phyloP scores from a whole-genome alignment of 192 early-diverging fungal species.

The Podila clonocystis region DNA sequence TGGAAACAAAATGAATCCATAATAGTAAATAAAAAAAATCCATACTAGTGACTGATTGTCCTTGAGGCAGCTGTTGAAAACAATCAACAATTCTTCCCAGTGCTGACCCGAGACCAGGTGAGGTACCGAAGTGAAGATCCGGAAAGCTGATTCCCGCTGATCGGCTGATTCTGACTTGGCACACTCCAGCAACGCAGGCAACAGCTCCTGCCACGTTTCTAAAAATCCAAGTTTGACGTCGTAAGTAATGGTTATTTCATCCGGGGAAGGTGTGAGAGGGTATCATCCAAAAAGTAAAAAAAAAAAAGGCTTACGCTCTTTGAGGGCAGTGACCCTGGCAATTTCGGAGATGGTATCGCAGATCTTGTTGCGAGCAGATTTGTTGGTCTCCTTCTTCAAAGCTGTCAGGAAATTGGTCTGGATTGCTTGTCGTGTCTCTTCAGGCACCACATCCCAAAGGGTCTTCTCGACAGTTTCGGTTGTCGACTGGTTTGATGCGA shows the following conservation, averaged over 20 bases:
- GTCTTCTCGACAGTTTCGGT: constrained; percentile 9
- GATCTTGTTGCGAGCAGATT: constrained; percentile 84
- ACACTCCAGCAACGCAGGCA: constrained; percentile 80
- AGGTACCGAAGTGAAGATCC: constrained; percentile 85
- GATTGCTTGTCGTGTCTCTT: constrained; percentile 66
- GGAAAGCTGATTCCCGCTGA: constrained; percentile 87
- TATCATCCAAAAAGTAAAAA: background rate
- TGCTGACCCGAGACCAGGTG: constrained; percentile 74
- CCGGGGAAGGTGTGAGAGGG: background rate
- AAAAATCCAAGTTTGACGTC: constrained; percentile 2
- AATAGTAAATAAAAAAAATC: background rate
- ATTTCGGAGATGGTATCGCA: constrained; percentile 94
- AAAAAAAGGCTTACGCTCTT: constrained; percentile 17
- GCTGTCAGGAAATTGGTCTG: constrained; percentile 80
- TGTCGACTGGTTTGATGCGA: constrained; percentile 25
- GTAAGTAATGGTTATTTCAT: background rate
- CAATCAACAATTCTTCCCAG: constrained; percentile 64
- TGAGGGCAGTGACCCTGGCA: constrained; percentile 58
- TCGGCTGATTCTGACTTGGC: constrained; percentile 73
- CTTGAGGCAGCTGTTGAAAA: constrained; percentile 76
- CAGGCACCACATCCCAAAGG: constrained; percentile 77
- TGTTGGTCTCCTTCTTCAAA: constrained; percentile 74
- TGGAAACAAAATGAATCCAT: background rate
- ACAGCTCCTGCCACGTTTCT: constrained; percentile 86
- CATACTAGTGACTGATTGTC: constrained; percentile 51